Base-by-base conservation (phyloP, 2,329 filamentous ascomycete genomes). In the Chrysoporthe cubensis region DNA sequence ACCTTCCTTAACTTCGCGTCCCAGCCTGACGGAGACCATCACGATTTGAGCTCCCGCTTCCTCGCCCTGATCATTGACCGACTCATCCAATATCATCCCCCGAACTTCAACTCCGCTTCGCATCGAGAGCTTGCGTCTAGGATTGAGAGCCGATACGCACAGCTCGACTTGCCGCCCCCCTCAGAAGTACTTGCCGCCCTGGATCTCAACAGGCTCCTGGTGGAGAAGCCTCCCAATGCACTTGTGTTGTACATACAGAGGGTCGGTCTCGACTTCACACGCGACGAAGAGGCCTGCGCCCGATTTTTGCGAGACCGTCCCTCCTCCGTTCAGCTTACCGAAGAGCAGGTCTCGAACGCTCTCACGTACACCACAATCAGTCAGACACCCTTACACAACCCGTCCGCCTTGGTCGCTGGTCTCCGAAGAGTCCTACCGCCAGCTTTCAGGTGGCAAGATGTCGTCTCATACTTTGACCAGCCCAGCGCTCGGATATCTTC, bases 81-180 rank as follows among this genome's bases (percentile, higher is more conserved):
- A 73, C 91, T 96, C 73, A 89, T 97, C 65, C 90, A 96, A 78
- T 90, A 94, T 73, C 93, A 94, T 63, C 93, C 94, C 42, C 92
- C 91, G 37, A 93, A 91, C 77, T 96, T 96, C 82, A 92, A 91
- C 74, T 88, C 93, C 65, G 85, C 90, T 64, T 90, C 88, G 67
- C 89, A 91, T 75, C 84, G 90, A 71, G 91, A 94, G 75, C 85
- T 92, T 16, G 84, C 86, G 67, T 85, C 87, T 75, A 91, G 89
- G 71, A 85, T 90, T 67, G 85, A 85, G 73, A 84, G 90, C 66
- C 87, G 93, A 73, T 96, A 92, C 77, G 83, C 88, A 56, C 84
- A 84, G 67, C 80, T 85, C 63, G 88, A 91, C 70, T 81, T 87
- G 65, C 82, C 86, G n/a, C 82, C 89, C n/a, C 52, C 56, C n/a